Conservation (phyloP, 345 rosid genomes). For the Alliaria petiolata region DNA sequence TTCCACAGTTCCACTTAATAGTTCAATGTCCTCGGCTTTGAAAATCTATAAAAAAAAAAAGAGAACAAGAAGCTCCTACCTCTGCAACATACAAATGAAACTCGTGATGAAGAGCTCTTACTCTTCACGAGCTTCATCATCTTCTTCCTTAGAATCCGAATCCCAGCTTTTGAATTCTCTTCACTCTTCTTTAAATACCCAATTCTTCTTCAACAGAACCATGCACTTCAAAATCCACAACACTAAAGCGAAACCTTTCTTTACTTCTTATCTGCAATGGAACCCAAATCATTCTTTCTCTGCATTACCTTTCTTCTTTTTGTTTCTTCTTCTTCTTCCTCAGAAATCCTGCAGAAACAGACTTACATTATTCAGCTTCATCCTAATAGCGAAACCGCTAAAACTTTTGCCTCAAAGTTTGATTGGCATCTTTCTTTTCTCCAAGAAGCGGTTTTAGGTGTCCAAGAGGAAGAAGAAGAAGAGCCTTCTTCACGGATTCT, state of each 20-base stretch:
- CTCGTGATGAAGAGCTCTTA: constrained; percentile 97
- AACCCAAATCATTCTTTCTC: constrained; percentile 26
- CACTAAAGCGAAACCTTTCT: constrained; percentile 5
- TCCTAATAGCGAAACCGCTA: constrained; percentile 44
- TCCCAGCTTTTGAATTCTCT: constrained; percentile 40
- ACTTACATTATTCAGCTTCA: constrained; percentile 89
- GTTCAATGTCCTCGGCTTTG: constrained; percentile 21
- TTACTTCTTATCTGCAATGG: constrained; percentile 37
- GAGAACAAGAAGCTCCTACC: constrained; percentile 24
- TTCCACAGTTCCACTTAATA: constrained; percentile 12
- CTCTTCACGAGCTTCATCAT: constrained; percentile 87
- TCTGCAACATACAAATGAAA: constrained; percentile 56
- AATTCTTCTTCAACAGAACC: constrained; percentile 23
- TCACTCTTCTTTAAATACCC: constrained; percentile 59
- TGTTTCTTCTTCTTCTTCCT: constrained; percentile 26
- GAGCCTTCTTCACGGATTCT: constrained; percentile 68
- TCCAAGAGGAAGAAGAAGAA: constrained; percentile 28
- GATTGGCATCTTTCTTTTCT: constrained; percentile 76
- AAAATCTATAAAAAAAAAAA: constrained; percentile 15
- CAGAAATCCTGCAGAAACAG: constrained; percentile 33
- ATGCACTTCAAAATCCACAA: constrained; percentile 34
- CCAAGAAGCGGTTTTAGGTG: constrained; percentile 35
- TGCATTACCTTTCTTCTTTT: constrained; percentile 30
- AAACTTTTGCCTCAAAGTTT: constrained; percentile 44
- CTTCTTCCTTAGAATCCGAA: constrained; percentile 34